Evolutionary conservation across 2,329 filamentous ascomycete species (phyloP), one percentile per base, ranked within the genome.

Genomic region (Amphichorda felina): DNA sequence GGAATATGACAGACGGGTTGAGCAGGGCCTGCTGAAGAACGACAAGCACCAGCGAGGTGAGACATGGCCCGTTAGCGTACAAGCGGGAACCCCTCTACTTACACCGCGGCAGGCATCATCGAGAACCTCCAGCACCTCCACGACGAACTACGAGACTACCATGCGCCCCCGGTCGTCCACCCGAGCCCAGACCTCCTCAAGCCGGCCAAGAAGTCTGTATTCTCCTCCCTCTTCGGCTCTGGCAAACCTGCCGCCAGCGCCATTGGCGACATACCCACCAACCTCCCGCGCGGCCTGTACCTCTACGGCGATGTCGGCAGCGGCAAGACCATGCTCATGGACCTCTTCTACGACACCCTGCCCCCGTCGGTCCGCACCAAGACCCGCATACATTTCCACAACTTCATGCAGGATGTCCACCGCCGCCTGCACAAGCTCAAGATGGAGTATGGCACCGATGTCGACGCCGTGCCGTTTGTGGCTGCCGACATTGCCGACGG

Each of bases 271-370:
- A 82, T 93, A 16, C 78, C 86, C 1, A 59, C 69, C n/a, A 69
- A 80, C 43, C 66, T 95, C 1, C 91, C 91, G 0, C 82, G 85
- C 45, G 91, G 91, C 1, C 61, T 98, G 22, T 98, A 98, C 58
- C 81, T 98, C 56, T 95, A 84, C 50, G 91, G 91, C 39, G 91
- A 98, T 55, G 91, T 98, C 2, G 91, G 91, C 28, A 93, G 86
- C 49, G 91, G 91, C 42, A 98, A 98, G 69, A 98, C 91, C 3
- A 98, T 98, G 91, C 68, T 98, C 53, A 98, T 98, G 91, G 89
- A 98, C 54, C 67, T 98, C 34, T 95, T 96, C 58, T 94, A 88
- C 63, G 88, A 96, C 44, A 95, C 89, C 0, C 65, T 96, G 16
- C 91, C 91, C 0, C 56, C 65, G 13, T 80, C 81, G 40, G 87